Evolutionary conservation across 176 grass and related monocot genomes (phyloP).

Genomic region (Carex myosuroides): DNA sequence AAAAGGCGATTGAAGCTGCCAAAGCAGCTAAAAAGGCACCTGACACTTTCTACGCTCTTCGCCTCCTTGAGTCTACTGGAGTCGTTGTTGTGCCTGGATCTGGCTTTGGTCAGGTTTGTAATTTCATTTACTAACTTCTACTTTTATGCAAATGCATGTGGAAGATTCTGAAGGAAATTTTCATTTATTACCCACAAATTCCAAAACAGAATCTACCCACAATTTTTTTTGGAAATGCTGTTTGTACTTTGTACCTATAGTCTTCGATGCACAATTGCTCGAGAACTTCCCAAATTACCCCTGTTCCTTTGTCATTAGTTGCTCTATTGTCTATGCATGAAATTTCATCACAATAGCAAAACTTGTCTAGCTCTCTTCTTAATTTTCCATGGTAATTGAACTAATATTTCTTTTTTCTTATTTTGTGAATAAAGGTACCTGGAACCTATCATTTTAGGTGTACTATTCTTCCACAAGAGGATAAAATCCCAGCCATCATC

Average conservation of each 20-base stretch:
- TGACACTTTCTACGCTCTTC: slow-evolving; percentile 65
- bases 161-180: neutral
- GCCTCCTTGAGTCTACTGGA: slow-evolving; percentile 56
- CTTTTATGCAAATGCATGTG: neutral
- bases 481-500: slow-evolving; percentile 44
- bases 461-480: slow-evolving; percentile 62
- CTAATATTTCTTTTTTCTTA: neutral
- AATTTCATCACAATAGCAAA: neutral
- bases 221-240: neutral
- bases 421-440: slow-evolving; percentile 43
- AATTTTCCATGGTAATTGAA: neutral
- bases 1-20: slow-evolving; percentile 53
- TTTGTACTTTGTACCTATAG: neutral
- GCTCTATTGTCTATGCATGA: neutral
- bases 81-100: slow-evolving; percentile 68
- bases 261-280: neutral
- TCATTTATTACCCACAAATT: neutral
- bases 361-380: neutral
- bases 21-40: slow-evolving; percentile 37
- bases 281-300: neutral
- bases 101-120: slow-evolving; percentile 67
- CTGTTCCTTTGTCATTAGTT: neutral
- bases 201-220: neutral
- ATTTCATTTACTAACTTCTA: neutral
- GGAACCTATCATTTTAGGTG: slow-evolving; percentile 87